Conservation (phyloP, 2,329 filamentous ascomycete species). For the Ophiocordyceps polyrhachis-furcata region DNA sequence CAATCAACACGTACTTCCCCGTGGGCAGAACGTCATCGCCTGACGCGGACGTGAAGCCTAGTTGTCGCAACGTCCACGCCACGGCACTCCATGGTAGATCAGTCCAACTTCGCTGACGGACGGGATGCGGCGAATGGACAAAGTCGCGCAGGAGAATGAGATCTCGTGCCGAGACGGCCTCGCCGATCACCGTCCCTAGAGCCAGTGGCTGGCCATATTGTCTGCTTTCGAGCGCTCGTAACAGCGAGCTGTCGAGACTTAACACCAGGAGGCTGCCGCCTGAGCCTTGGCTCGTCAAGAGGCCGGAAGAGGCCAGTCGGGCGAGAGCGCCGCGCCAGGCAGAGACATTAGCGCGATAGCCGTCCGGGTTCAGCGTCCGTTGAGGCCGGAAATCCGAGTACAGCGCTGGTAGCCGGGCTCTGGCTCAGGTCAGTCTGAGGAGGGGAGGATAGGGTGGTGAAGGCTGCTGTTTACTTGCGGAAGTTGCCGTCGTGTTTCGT, state of each 20-base stretch:
- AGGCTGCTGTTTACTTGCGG: slow-evolving; percentile 22
- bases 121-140: slow-evolving; percentile 41
- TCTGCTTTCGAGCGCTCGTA: slow-evolving; percentile 52
- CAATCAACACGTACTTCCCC: slow-evolving; percentile 46
- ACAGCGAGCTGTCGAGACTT: slow-evolving; percentile 40
- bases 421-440: slow-evolving; percentile 13
- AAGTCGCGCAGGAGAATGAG: slow-evolving; percentile 59
- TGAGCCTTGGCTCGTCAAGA: slow-evolving; percentile 21
- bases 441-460: background rate
- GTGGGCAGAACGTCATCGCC: slow-evolving; percentile 36
- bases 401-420: slow-evolving; percentile 62
- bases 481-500: slow-evolving; percentile 42
- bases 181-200: slow-evolving; percentile 56
- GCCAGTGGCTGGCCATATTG: slow-evolving; percentile 70
- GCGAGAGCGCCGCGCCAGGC: slow-evolving; percentile 64
- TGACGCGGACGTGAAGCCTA: slow-evolving; percentile 38
- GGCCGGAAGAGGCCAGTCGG: slow-evolving; percentile 46
- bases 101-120: slow-evolving; percentile 55
- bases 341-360: slow-evolving; percentile 59
- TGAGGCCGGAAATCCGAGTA: slow-evolving; percentile 75
- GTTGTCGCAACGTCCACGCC: slow-evolving; percentile 54
- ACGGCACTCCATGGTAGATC: slow-evolving; percentile 51
- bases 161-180: slow-evolving; percentile 49
- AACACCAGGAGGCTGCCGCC: slow-evolving; percentile 31
- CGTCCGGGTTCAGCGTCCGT: slow-evolving; percentile 61